Conservation (phyloP, 129 eudicot genomes). For the Smallanthus sonchifolius region DNA sequence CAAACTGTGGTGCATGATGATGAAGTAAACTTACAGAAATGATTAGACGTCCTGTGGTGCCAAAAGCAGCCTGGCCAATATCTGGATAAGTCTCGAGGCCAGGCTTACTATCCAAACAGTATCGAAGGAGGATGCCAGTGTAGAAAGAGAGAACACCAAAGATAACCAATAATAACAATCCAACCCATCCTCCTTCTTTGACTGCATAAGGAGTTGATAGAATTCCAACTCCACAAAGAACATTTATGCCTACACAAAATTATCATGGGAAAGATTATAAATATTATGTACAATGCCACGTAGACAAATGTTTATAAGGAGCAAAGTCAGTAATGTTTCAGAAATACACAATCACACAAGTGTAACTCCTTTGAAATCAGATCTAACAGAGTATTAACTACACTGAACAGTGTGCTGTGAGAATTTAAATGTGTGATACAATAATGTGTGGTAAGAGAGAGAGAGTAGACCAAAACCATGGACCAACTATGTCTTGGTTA, state of each 20-base stretch:
- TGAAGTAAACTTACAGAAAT: constrained; percentile 58
- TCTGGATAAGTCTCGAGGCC: constrained; percentile 94
- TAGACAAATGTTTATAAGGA: not conserved
- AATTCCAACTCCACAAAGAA: constrained; percentile 92
- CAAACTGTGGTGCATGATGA: not conserved
- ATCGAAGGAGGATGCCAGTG: constrained; percentile 84
- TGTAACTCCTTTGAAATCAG: not conserved
- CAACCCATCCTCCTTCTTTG: constrained; percentile 87
- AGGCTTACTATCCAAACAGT: constrained; percentile 85
- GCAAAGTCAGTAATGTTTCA: not conserved
- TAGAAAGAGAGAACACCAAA: constrained; percentile 69
- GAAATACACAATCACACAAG: not conserved
- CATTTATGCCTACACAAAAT: constrained; percentile 63
- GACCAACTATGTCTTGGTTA: constrained; percentile 5
- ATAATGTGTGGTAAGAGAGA: not conserved
- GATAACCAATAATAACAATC: constrained; percentile 50
- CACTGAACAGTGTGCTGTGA: not conserved
- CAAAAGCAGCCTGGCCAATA: constrained; percentile 96
- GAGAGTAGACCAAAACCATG: not conserved
- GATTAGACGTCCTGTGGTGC: constrained; percentile 57
- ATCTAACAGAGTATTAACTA: not conserved
- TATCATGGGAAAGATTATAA: not conserved
- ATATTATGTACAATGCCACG: not conserved
- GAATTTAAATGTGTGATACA: not conserved
- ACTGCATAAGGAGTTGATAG: constrained; percentile 88